Evolutionary conservation across 2,329 filamentous ascomycete genomes (phyloP).

Genomic region (Botrytis pseudocinerea): DNA sequence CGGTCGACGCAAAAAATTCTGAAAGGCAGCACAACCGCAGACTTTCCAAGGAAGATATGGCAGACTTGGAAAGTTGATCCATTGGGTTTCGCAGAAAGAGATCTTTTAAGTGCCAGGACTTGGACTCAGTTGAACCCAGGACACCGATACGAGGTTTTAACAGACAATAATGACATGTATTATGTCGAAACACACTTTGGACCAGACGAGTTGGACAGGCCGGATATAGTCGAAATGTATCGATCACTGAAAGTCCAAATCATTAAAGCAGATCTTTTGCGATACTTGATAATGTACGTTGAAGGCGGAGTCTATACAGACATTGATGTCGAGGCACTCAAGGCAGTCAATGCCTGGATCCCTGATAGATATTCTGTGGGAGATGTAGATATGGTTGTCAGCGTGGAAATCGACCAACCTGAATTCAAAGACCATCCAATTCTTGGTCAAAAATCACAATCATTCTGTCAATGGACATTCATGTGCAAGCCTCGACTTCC

Average conservation of each 20-base stretch:
- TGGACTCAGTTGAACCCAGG: slow-evolving; percentile 67
- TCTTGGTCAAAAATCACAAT: slow-evolving; percentile 65
- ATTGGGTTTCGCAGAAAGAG: slow-evolving; percentile 63
- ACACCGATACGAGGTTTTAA: slow-evolving; percentile 52
- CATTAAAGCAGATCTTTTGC: slow-evolving; percentile 63
- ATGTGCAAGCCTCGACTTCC: slow-evolving; percentile 66
- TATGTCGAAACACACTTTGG: slow-evolving; percentile 72
- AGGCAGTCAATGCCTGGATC: slow-evolving; percentile 56
- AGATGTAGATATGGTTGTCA: slow-evolving; percentile 71
- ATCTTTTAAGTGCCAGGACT: slow-evolving; percentile 59
- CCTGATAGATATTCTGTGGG: slow-evolving; percentile 60
- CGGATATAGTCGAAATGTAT: slow-evolving; percentile 63
- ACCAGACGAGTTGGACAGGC: slow-evolving; percentile 63
- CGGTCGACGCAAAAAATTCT: slow-evolving; percentile 1
- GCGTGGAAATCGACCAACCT: slow-evolving; percentile 70
- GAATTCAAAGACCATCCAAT: slow-evolving; percentile 64
- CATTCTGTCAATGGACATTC: slow-evolving; percentile 76
- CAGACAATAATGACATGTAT: slow-evolving; percentile 64
- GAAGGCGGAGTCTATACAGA: slow-evolving; percentile 63
- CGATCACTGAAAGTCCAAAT: slow-evolving; percentile 60
- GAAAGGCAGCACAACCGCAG: neutral
- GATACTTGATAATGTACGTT: slow-evolving; percentile 66
- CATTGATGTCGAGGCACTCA: slow-evolving; percentile 57
- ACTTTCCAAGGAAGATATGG: slow-evolving; percentile 70
- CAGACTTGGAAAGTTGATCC: slow-evolving; percentile 75